Percentiles rank a stretch among this genome's conserved stretches.
Conservation (phyloP, 768 basidiomycete genomes). For the Trametopsis cervina region DNA sequence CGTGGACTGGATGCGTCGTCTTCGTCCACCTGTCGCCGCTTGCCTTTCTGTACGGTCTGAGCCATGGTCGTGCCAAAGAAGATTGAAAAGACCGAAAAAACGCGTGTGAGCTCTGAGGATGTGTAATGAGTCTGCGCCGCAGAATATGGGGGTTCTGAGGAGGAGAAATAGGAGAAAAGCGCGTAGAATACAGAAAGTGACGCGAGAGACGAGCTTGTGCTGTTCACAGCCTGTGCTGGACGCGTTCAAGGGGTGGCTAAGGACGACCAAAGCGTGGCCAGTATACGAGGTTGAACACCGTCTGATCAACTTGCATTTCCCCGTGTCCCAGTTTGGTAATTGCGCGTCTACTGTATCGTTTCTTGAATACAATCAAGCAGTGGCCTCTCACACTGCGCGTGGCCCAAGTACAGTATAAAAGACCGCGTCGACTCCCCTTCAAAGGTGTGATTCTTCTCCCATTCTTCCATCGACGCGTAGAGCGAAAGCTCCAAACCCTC, state of each 20-base stretch:
- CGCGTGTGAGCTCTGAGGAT: not conserved
- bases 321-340: not conserved
- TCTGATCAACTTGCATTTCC: not conserved
- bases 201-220: too few species aligned
- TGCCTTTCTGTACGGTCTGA: slow-evolving; percentile 60
- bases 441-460: not conserved
- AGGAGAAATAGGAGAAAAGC: slow-evolving; percentile 5
- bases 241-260: too few species aligned
- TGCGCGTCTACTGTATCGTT: not conserved
- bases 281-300: too few species aligned
- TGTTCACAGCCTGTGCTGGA: slow-evolving; percentile 2
- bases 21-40: slow-evolving; percentile 24
- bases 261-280: too few species aligned
- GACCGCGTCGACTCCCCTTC: not conserved
- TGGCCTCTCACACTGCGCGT: too few species aligned
- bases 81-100: not conserved
- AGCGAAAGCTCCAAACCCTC: not conserved
- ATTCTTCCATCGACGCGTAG: not conserved
- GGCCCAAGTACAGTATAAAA: too few species aligned
- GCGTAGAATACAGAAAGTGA: too few species aligned
- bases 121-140: not conserved
- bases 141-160: not conserved
- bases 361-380: too few species aligned
- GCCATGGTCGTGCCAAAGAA: slow-evolving; percentile 42
- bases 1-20: slow-evolving; percentile 37